Evolutionary conservation across 805 yeast genomes (phyloP).

Genomic region (Hanseniaspora jakobsenii): DNA sequence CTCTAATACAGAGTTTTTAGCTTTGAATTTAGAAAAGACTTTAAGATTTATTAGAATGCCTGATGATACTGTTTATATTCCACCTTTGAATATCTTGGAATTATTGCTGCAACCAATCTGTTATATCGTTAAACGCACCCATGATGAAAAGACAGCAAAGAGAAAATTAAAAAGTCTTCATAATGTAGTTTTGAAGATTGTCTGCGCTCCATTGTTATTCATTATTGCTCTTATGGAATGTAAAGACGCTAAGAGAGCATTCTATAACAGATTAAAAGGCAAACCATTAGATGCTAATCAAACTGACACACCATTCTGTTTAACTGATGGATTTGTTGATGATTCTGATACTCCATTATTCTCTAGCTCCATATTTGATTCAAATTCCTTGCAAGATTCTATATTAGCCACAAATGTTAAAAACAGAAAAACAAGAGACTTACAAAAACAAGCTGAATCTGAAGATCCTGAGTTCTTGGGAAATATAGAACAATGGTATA

Average conservation of each 20-base stretch:
- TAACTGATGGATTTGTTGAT: constrained; percentile 57
- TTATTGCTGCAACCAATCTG: constrained; percentile 37
- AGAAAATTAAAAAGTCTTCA: constrained; percentile 34
- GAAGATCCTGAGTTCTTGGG: constrained; percentile 41
- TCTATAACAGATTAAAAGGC: constrained; percentile 53
- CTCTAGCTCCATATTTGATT: constrained; percentile 22
- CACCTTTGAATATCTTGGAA: constrained; percentile 73
- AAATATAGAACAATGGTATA: neutral
- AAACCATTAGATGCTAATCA: constrained; percentile 72
- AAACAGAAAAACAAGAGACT: constrained; percentile 27
- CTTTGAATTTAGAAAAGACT: constrained; percentile 73
- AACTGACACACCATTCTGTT: constrained; percentile 66
- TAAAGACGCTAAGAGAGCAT: constrained; percentile 53
- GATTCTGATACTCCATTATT: constrained; percentile 25
- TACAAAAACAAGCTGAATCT: constrained; percentile 51
- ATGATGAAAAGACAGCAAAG: constrained; percentile 32
- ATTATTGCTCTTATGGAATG: constrained; percentile 55
- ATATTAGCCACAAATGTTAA: constrained; percentile 29
- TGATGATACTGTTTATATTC: constrained; percentile 70
- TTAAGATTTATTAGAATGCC: constrained; percentile 79
- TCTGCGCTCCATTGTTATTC: constrained; percentile 57
- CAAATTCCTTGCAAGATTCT: constrained; percentile 18
- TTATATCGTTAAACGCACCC: constrained; percentile 27
- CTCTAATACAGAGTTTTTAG: constrained; percentile 75
- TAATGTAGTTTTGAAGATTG: constrained; percentile 45